Base-by-base conservation (phyloP, 225 moss, liverwort and hornwort species). In the Bryoerythrophyllum caledonicum region DNA sequence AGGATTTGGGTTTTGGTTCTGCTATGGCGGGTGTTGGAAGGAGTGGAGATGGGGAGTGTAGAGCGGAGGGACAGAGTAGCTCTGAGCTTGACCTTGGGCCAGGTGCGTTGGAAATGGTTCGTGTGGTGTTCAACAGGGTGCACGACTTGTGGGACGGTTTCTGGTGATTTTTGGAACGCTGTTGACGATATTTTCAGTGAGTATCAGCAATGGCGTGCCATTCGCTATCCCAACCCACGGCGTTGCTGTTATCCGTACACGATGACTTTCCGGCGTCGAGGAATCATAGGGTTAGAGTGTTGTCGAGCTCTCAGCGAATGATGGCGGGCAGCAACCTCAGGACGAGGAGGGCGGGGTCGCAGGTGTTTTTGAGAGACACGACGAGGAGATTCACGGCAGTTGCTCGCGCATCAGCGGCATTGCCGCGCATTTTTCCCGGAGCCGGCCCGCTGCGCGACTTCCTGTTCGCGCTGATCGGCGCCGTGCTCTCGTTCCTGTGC, bases 401-500 rank as follows among this genome's bases (percentile, higher is more conserved):
- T 53, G 73, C 67, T 69, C 67, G 75, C 23, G 76, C 67, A 49
- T 81, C 74, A 46, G 86, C 79, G 38, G 81, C 81, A 41, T 32
- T 83, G 38, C 81, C 83, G 16, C 86, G 86, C 68, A 75, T 93
- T 8, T 88, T 96, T 15, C 91, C 91, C 3, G 84, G 86, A 40
- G 85, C 91, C 53, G 96, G 96, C 30, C 96, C 96, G 17, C 44
- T 92, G 52, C 89, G 93, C 78, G 96, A 96, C 78, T 93, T 90
- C 26, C 48, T 94, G 0, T 96, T 96, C 67, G 96, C 96, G 38
- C 81, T 89, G 27, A 73, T 92, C 10, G 94, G 96, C 69, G 96
- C 96, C 35, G 65, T 85, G 15, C 85, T 85, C 27, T 92, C 96
- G 0, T 94, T 94, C 55, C 52, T 91, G 1, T 91, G 94, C 30